A percentile compares a stretch with the other conserved stretches of the same genome.
phyloP scores from a whole-genome alignment of 805 yeast species.

The Cyberlindnera japonica region DNA sequence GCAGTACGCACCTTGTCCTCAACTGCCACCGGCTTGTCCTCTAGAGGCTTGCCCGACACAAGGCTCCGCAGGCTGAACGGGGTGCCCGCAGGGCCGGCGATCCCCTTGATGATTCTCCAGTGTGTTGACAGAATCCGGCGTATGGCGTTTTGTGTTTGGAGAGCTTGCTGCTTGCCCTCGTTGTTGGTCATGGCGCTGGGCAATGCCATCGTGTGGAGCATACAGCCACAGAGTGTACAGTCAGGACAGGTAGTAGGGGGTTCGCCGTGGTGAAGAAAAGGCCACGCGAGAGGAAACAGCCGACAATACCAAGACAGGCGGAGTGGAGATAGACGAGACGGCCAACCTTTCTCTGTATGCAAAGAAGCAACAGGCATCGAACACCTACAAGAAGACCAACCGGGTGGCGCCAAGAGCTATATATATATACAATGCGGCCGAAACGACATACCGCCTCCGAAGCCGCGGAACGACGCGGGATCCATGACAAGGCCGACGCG shows the following conservation, averaged over 20 bases:
- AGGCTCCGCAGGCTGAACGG: neutral
- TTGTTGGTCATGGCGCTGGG: too few species aligned
- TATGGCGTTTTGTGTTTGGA: neutral
- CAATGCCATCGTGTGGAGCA: too few species aligned
- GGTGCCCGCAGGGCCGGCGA: neutral
- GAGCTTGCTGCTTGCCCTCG: neutral
- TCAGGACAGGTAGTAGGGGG: too few species aligned
- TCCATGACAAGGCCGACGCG: too few species aligned
- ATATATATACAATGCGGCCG: neutral
- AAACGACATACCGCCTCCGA: neutral
- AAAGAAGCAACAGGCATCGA: too few species aligned
- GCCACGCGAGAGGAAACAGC: too few species aligned
- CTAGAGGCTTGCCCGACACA: neutral
- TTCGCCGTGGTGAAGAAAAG: too few species aligned
- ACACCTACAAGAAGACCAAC: too few species aligned
- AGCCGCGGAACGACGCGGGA: neutral
- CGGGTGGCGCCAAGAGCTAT: neutral
- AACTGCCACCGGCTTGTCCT: neutral
- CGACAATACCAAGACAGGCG: too few species aligned
- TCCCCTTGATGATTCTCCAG: neutral
- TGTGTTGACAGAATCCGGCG: neutral
- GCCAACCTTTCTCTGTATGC: too few species aligned
- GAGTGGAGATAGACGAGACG: too few species aligned
- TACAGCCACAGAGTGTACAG: too few species aligned
- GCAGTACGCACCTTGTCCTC: neutral